These are phyloP conservation scores for Botrytis pseudocinerea DNA, from an alignment of 2,329 filamentous ascomycete species.

Conservation along the genomic window DNA sequence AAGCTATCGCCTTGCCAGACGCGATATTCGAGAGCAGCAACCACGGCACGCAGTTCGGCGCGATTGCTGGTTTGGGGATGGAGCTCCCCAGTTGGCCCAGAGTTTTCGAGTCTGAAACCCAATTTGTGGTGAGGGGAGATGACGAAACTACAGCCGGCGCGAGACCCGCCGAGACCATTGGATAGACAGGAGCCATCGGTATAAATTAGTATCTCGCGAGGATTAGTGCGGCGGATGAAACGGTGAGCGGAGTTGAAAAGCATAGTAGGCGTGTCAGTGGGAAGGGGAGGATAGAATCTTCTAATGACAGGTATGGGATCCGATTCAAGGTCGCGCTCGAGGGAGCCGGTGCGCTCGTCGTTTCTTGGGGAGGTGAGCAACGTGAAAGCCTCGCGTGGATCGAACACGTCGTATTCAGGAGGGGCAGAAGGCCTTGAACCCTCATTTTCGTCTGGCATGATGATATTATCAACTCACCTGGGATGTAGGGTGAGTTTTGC, in stretches of 20 bases:
- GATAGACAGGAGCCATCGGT: background rate
- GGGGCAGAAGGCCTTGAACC: too few species aligned
- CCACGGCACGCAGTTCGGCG: constrained; percentile 56
- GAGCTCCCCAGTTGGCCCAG: constrained; percentile 7
- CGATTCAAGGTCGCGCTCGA: background rate
- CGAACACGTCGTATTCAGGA: too few species aligned
- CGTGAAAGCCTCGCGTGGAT: too few species aligned
- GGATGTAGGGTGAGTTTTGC: too few species aligned
- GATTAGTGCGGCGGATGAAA: background rate
- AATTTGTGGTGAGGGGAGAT: background rate
- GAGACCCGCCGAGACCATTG: background rate
- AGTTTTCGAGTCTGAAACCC: constrained; percentile 24
- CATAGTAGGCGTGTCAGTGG: background rate
- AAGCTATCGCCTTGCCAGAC: background rate
- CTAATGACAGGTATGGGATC: background rate
- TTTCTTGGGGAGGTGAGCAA: too few species aligned
- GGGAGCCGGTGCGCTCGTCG: too few species aligned
- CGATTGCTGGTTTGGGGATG: constrained; percentile 51
- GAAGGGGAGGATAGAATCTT: background rate
- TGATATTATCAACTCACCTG: too few species aligned
- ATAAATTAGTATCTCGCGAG: background rate
- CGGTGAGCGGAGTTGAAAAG: background rate
- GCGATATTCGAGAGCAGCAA: constrained; percentile 48
- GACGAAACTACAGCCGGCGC: background rate
- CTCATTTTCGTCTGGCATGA: too few species aligned